These are phyloP conservation scores for Psilocybe tampanensis DNA, from an alignment of 768 basidiomycete genomes.

Conservation along the genomic window DNA sequence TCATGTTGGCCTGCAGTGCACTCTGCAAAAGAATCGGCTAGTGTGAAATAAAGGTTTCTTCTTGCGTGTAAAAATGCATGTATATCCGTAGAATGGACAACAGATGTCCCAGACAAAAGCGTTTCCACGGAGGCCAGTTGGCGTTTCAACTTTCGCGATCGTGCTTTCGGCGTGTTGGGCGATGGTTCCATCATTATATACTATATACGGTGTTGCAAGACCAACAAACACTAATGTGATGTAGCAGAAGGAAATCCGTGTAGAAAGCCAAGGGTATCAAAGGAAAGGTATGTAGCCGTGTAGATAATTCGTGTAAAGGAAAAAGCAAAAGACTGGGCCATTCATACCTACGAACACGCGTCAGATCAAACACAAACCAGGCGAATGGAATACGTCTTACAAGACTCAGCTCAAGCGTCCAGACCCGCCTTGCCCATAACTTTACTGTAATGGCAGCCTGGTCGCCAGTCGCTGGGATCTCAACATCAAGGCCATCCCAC, in stretches of 20 bases:
- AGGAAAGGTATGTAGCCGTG: constrained; percentile 27
- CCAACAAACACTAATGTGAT: constrained; percentile 20
- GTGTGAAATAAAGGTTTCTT: neutral
- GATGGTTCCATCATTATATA: constrained; percentile 7
- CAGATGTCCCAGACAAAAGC: constrained; percentile 3
- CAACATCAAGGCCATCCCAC: constrained; percentile 98
- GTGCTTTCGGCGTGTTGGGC: neutral
- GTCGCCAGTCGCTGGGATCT: constrained; percentile 63
- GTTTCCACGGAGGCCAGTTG: constrained; percentile 14
- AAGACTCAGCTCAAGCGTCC: constrained; percentile 96
- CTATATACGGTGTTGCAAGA: constrained; percentile 6
- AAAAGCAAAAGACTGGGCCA: constrained; percentile 7
- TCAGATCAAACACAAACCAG: neutral
- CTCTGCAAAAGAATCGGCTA: neutral
- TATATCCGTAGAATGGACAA: constrained; percentile 10
- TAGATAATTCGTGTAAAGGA: constrained; percentile 20
- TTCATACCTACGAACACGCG: constrained; percentile 23
- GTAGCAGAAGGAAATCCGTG: constrained; percentile 23
- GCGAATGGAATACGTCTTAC: constrained; percentile 43
- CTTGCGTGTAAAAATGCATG: neutral
- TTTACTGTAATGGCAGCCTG: constrained; percentile 66
- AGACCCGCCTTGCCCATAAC: constrained; percentile 96
- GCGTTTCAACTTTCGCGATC: neutral
- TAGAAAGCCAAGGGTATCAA: constrained; percentile 24
- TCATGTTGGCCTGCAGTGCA: constrained; percentile 8